A percentile compares a stretch with the other conserved stretches of the same genome.
Conservation (phyloP, 2,329 filamentous ascomycete genomes). For the Aureobasidium musti region DNA sequence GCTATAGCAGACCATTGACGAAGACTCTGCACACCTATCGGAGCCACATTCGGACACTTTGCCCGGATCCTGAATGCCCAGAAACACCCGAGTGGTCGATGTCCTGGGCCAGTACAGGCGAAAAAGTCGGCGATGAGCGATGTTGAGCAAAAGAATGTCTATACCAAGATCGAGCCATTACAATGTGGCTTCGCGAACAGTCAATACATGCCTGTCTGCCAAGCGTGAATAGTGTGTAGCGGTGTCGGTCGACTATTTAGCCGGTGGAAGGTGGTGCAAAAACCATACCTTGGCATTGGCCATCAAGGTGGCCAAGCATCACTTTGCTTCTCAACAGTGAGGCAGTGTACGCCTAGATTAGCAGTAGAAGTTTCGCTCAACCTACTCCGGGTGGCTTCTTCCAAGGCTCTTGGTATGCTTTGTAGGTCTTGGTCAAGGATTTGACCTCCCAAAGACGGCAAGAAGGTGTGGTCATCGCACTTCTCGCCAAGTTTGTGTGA, state of each 20-base stretch:
- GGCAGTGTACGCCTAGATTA: background rate
- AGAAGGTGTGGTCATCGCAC: background rate
- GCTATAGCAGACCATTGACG: background rate
- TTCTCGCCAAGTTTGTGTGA: background rate
- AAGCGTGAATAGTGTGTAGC: background rate
- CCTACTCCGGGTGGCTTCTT: background rate
- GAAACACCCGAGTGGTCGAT: slow-evolving; percentile 22
- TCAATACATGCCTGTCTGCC: background rate
- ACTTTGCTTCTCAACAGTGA: slow-evolving; percentile 16
- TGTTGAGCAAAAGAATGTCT: slow-evolving; percentile 7
- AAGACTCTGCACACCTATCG: background rate
- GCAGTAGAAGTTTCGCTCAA: background rate
- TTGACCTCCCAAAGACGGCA: background rate
- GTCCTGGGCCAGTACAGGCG: background rate
- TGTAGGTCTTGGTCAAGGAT: background rate
- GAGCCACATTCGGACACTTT: background rate
- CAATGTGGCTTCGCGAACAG: background rate
- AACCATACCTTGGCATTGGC: slow-evolving; percentile 23
- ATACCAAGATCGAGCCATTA: background rate
- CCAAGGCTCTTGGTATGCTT: slow-evolving; percentile 21
- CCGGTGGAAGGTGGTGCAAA: background rate
- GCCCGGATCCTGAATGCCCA: slow-evolving; percentile 3
- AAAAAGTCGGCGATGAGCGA: background rate
- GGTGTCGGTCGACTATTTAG: background rate
- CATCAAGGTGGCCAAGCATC: slow-evolving; percentile 28